Evolutionary conservation across 768 basidiomycete genomes (phyloP).

Genomic region (Russula ochroleuca): DNA sequence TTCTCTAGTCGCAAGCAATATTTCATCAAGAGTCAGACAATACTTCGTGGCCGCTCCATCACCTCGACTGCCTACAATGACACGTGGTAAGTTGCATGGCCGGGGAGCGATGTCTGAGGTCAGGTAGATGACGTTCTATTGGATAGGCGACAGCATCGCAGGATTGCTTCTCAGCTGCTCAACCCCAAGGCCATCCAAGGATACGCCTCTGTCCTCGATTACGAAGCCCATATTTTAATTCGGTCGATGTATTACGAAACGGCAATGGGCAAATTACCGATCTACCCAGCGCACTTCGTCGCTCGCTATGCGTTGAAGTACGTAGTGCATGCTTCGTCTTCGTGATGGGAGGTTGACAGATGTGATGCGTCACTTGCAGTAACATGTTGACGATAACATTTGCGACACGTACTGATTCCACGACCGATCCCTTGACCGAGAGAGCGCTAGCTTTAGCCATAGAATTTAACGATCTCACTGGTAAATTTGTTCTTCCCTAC

Average conservation of each 20-base stretch:
- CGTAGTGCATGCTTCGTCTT: slow-evolving; percentile 1
- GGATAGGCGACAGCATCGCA: slow-evolving; percentile 35
- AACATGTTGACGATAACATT: slow-evolving; percentile 46
- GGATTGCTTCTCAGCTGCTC: slow-evolving; percentile 38
- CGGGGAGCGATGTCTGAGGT: neutral
- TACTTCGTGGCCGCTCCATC: slow-evolving; percentile 43
- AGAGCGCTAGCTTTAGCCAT: slow-evolving; percentile 38
- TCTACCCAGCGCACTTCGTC: slow-evolving; percentile 41
- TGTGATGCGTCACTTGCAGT: slow-evolving; percentile 31
- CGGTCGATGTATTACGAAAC: slow-evolving; percentile 37
- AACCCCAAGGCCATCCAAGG: slow-evolving; percentile 36
- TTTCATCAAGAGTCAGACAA: slow-evolving; percentile 44
- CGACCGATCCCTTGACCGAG: slow-evolving; percentile 38
- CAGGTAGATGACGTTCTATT: neutral
- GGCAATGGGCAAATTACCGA: slow-evolving; percentile 34
- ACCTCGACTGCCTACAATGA: slow-evolving; percentile 44
- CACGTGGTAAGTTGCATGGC: slow-evolving; percentile 36
- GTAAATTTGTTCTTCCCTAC: neutral
- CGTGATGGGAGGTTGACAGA: slow-evolving; percentile 4
- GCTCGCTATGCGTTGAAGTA: slow-evolving; percentile 37
- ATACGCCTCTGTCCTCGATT: slow-evolving; percentile 39
- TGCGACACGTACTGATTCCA: slow-evolving; percentile 40
- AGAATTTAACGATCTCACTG: slow-evolving; percentile 43
- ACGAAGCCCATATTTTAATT: slow-evolving; percentile 41
- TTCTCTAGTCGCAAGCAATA: slow-evolving; percentile 44